These are phyloP conservation scores for Hypoxylon sp. DNA, from an alignment of 2,329 filamentous ascomycete species.

Conservation along the genomic window DNA sequence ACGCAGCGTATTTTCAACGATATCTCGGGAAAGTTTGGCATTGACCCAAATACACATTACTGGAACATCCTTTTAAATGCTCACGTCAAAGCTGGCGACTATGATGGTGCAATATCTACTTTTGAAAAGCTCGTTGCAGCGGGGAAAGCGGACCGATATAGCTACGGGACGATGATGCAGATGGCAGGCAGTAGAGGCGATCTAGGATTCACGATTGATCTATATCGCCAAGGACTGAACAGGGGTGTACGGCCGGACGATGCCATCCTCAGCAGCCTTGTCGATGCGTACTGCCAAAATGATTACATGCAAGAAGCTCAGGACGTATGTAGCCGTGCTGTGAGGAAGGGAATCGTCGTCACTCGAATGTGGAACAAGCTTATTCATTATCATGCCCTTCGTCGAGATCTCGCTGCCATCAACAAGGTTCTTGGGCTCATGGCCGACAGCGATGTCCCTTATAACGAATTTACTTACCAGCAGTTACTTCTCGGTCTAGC, in stretches of 20 bases:
- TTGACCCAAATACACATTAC: slow-evolving; percentile 70
- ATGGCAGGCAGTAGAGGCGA: slow-evolving; percentile 81
- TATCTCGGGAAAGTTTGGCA: slow-evolving; percentile 69
- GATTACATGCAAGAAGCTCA: slow-evolving; percentile 70
- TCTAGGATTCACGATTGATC: slow-evolving; percentile 74
- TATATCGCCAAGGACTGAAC: slow-evolving; percentile 75
- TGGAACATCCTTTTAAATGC: slow-evolving; percentile 87
- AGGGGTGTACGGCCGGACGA: slow-evolving; percentile 65
- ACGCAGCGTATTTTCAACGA: slow-evolving; percentile 74
- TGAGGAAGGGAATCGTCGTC: slow-evolving; percentile 65
- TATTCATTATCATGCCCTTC: slow-evolving; percentile 76
- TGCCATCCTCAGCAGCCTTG: slow-evolving; percentile 74
- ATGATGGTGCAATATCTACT: slow-evolving; percentile 73
- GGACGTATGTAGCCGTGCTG: slow-evolving; percentile 70
- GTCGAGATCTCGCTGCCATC: slow-evolving; percentile 67
- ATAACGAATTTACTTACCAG: slow-evolving; percentile 66
- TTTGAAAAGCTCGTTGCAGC: slow-evolving; percentile 72
- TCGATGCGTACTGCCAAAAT: slow-evolving; percentile 77
- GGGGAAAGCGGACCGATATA: slow-evolving; percentile 71
- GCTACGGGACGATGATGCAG: slow-evolving; percentile 81
- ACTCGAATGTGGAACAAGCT: slow-evolving; percentile 85
- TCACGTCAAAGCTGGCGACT: slow-evolving; percentile 75
- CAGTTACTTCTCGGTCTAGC: slow-evolving; percentile 66
- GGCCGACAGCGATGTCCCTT: slow-evolving; percentile 63
- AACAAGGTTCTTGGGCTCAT: slow-evolving; percentile 66